Evolutionary conservation across 192 early-diverging fungal genomes (phyloP).

Genomic region (Cladochytrium replicatum): DNA sequence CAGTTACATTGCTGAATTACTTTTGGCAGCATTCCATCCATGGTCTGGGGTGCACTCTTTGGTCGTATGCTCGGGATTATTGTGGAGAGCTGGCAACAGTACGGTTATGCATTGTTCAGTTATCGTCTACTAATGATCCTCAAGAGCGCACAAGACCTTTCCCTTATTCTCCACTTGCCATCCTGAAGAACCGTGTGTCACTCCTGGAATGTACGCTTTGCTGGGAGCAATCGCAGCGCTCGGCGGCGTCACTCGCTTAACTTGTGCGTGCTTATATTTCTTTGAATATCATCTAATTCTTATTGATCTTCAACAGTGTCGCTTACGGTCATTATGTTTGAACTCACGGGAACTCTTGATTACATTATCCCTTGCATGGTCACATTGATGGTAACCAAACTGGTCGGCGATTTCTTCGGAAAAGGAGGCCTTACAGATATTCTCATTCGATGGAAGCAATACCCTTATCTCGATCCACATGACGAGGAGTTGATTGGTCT

Average conservation of each 20-base stretch:
- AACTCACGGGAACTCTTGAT: conserved; percentile 90
- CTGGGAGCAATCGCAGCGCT: conserved; percentile 87
- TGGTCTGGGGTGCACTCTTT: conserved; percentile 65
- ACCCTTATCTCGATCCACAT: conserved; percentile 39
- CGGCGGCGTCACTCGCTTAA: conserved; percentile 85
- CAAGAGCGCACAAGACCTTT: conserved; percentile 14
- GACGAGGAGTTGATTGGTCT: conserved; percentile 46
- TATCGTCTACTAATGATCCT: not conserved
- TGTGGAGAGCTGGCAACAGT: conserved; percentile 63
- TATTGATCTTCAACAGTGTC: conserved; percentile 43
- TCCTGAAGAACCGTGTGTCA: conserved; percentile 42
- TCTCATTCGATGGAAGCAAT: conserved; percentile 22
- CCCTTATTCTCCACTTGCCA: conserved; percentile 28
- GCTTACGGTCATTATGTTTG: conserved; percentile 97
- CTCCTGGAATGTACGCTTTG: conserved; percentile 90
- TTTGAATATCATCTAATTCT: not conserved
- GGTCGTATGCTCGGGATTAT: conserved; percentile 83
- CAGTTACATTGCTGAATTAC: conserved; percentile 52
- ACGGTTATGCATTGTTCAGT: conserved; percentile 7
- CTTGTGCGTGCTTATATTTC: conserved; percentile 16
- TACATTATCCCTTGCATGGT: conserved; percentile 91
- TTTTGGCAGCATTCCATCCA: conserved; percentile 31
- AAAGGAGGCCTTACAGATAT: conserved; percentile 25
- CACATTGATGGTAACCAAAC: conserved; percentile 52
- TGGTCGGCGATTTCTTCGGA: conserved; percentile 41